phyloP scores from a whole-genome alignment of 2,329 filamentous ascomycete species.

The Dothiorella sarmentorum region DNA sequence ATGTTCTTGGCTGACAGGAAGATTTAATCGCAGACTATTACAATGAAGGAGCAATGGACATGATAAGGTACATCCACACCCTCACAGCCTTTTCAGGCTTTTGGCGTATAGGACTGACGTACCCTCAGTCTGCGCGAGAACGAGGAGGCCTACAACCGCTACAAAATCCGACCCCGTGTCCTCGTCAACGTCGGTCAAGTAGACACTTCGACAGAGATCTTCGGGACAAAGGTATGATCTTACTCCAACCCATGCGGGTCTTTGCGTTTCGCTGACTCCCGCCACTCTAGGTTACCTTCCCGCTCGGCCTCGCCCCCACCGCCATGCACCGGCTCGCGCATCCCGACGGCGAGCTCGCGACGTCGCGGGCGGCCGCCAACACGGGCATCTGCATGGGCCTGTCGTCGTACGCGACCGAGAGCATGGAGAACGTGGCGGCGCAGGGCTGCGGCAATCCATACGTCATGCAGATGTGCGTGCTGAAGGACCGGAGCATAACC shows the following conservation, averaged over 20 bases:
- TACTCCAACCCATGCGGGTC: too few species aligned
- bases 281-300: slow-evolving; percentile 26
- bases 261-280: too few species aligned
- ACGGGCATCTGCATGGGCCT: slow-evolving; percentile 61
- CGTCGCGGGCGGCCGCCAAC: slow-evolving; percentile 57
- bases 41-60: slow-evolving; percentile 56
- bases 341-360: slow-evolving; percentile 58
- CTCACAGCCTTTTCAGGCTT: too few species aligned
- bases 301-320: slow-evolving; percentile 50
- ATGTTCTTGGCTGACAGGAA: neutral
- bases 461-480: slow-evolving; percentile 54
- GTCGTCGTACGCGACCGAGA: slow-evolving; percentile 58
- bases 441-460: slow-evolving; percentile 44
- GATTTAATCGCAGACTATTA: too few species aligned
- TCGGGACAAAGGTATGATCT: slow-evolving; percentile 34
- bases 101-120: slow-evolving; percentile 5
- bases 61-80: slow-evolving; percentile 38
- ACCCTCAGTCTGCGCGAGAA: slow-evolving; percentile 28
- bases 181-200: slow-evolving; percentile 32
- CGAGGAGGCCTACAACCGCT: slow-evolving; percentile 31
- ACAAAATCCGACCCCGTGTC: slow-evolving; percentile 31
- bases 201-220: slow-evolving; percentile 23
- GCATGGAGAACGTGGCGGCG: slow-evolving; percentile 60
- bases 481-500: slow-evolving; percentile 47
- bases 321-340: slow-evolving; percentile 66